Conservation (phyloP, 495 filamentous ascomycete genomes). For the Aeminium ludgeri region DNA sequence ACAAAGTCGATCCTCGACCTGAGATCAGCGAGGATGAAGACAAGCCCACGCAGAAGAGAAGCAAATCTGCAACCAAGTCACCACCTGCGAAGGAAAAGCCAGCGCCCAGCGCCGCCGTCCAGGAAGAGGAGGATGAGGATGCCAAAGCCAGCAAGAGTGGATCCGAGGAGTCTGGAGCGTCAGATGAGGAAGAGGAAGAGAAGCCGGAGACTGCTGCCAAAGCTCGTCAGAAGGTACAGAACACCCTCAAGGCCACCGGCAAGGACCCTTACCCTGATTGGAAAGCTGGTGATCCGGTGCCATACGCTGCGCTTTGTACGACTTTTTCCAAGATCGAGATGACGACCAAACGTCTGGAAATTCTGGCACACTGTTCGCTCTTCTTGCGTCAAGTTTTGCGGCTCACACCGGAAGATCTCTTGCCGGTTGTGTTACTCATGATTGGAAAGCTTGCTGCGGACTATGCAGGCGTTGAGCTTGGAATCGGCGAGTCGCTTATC, state of each 20-base stretch:
- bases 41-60: conserved; percentile 28
- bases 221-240: conserved; percentile 69
- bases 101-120: conserved; percentile 4
- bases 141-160: conserved; percentile 13
- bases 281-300: conserved; percentile 72
- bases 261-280: conserved; percentile 90
- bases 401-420: conserved; percentile 72
- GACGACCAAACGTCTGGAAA: conserved; percentile 77
- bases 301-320: conserved; percentile 85
- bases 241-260: conserved; percentile 43
- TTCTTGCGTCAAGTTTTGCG: conserved; percentile 87
- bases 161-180: conserved; percentile 21
- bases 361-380: conserved; percentile 69
- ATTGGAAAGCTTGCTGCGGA: conserved; percentile 95
- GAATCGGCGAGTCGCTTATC: conserved; percentile 91
- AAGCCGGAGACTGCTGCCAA: conserved; percentile 61
- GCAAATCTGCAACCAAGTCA: background rate
- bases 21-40: conserved; percentile 24
- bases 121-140: conserved; percentile 19
- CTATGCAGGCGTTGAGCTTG: conserved; percentile 87
- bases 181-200: conserved; percentile 44
- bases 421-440: conserved; percentile 83
- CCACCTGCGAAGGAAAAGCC: background rate
- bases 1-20: conserved; percentile 18
- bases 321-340: conserved; percentile 89